phyloP scores from a whole-genome alignment of 78 protist genomes.

The Cavenderia fasciculata region DNA sequence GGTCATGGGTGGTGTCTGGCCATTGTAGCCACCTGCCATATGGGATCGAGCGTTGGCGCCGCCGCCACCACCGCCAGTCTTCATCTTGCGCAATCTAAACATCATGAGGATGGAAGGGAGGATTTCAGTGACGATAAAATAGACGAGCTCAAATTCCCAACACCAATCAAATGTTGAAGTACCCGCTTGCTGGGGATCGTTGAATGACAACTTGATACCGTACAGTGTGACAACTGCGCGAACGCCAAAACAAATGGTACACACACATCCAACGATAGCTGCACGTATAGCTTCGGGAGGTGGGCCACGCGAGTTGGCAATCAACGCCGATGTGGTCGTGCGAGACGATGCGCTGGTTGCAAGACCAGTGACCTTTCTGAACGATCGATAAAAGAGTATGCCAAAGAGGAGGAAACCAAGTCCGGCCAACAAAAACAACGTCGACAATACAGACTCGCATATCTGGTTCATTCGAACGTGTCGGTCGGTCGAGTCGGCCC shows the following conservation, averaged over 20 bases:
- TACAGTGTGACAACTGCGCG: constrained; percentile 54
- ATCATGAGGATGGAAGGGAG: constrained; percentile 52
- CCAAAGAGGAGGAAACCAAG: constrained; percentile 65
- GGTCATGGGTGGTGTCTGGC: too few species aligned
- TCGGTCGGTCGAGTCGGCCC: constrained; percentile 22
- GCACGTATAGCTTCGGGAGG: constrained; percentile 71
- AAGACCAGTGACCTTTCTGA: neutral
- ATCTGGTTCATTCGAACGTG: neutral
- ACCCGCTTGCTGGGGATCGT: neutral
- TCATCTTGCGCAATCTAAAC: constrained; percentile 49
- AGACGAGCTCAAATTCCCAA: constrained; percentile 45
- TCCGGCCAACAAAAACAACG: constrained; percentile 42
- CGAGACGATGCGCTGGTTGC: neutral
- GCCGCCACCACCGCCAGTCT: too few species aligned
- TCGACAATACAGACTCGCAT: constrained; percentile 2
- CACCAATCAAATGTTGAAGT: constrained; percentile 5
- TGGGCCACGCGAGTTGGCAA: neutral
- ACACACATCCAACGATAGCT: constrained; percentile 60
- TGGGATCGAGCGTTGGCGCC: too few species aligned
- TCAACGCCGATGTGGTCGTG: neutral
- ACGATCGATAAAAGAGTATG: constrained; percentile 27
- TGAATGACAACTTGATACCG: constrained; percentile 19
- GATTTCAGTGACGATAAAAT: constrained; percentile 57
- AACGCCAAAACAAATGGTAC: constrained; percentile 60
- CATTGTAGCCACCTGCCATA: too few species aligned